These are phyloP conservation scores for Rhodotorula paludigena DNA, from an alignment of 768 basidiomycete species.

Conservation along the genomic window DNA sequence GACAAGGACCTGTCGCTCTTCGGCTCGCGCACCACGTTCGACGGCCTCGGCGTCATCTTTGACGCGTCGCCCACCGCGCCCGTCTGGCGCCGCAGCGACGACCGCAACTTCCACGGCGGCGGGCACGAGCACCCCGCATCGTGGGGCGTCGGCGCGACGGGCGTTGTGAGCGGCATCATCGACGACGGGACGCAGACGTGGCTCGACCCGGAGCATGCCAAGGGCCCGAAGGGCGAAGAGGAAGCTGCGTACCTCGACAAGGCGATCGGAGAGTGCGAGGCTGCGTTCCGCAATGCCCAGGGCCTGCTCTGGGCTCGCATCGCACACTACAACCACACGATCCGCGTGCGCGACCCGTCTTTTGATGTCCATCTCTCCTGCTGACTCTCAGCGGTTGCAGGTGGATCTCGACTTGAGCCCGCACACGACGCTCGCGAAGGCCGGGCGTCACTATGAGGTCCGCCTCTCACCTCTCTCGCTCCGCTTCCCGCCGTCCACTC, in stretches of 20 bases:
- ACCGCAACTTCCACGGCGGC: slow-evolving; percentile 17
- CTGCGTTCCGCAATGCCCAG: slow-evolving; percentile 41
- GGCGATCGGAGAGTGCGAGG: slow-evolving; percentile 42
- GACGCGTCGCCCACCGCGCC: slow-evolving; percentile 38
- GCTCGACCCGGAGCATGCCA: slow-evolving; percentile 25
- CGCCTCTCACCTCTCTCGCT: not conserved
- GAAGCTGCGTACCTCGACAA: slow-evolving; percentile 39
- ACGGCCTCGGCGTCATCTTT: slow-evolving; percentile 43
- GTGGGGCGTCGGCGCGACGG: slow-evolving; percentile 22
- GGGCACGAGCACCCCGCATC: not conserved
- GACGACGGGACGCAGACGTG: slow-evolving; percentile 41
- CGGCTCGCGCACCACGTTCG: slow-evolving; percentile 38
- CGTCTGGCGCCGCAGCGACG: slow-evolving; percentile 33
- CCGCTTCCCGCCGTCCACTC: not conserved
- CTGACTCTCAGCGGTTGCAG: slow-evolving; percentile 2
- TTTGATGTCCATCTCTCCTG: not conserved
- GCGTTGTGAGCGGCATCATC: slow-evolving; percentile 40
- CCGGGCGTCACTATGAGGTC: slow-evolving; percentile 39
- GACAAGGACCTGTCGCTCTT: slow-evolving; percentile 41
- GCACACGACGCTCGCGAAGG: slow-evolving; percentile 42
- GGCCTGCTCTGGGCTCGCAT: slow-evolving; percentile 43
- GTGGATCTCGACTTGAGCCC: slow-evolving; percentile 42
- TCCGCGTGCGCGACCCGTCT: slow-evolving; percentile 24
- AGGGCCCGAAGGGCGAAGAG: slow-evolving; percentile 17
- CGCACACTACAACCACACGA: slow-evolving; percentile 35